phyloP scores from a whole-genome alignment of 768 basidiomycete species.

The Gelatoporia subvermispora region DNA sequence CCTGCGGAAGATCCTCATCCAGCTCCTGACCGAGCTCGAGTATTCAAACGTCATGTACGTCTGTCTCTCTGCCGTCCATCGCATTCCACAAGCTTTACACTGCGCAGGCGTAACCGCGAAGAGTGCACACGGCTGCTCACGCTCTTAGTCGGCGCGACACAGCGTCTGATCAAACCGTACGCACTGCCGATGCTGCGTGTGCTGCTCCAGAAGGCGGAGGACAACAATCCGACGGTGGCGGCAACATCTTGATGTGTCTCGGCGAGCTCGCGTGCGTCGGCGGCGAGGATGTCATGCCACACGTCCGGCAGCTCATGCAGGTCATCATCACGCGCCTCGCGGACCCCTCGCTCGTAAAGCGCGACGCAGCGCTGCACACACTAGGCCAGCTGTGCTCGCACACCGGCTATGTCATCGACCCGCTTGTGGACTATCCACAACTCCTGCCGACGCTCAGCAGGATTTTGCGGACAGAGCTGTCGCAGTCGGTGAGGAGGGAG shows the following conservation, averaged over 20 bases:
- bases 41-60: conserved; percentile 87
- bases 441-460: conserved; percentile 81
- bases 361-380: conserved; percentile 91
- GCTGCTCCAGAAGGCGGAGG: conserved; percentile 83
- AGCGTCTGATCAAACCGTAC: conserved; percentile 93
- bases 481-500: conserved; percentile 69
- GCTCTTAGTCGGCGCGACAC: conserved; percentile 84
- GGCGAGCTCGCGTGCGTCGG: conserved; percentile 92
- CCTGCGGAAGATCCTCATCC: conserved; percentile 90
- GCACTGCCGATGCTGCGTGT: conserved; percentile 92
- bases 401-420: conserved; percentile 90
- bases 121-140: conserved; percentile 91
- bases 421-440: conserved; percentile 87
- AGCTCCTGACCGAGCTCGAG: conserved; percentile 93
- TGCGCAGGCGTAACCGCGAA: conserved; percentile 74
- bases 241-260: conserved; percentile 92
- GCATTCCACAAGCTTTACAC: background rate
- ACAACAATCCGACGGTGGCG: conserved; percentile 81
- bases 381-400: conserved; percentile 95
- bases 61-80: background rate
- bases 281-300: conserved; percentile 82
- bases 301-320: conserved; percentile 84
- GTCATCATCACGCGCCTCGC: conserved; percentile 85
- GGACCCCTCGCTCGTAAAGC: conserved; percentile 84
- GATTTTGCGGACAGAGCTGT: conserved; percentile 79